A percentile compares a stretch with the other conserved stretches of the same genome.
phyloP scores from a whole-genome alignment of 2,329 filamentous ascomycete genomes.

The Clonostachys sp. region DNA sequence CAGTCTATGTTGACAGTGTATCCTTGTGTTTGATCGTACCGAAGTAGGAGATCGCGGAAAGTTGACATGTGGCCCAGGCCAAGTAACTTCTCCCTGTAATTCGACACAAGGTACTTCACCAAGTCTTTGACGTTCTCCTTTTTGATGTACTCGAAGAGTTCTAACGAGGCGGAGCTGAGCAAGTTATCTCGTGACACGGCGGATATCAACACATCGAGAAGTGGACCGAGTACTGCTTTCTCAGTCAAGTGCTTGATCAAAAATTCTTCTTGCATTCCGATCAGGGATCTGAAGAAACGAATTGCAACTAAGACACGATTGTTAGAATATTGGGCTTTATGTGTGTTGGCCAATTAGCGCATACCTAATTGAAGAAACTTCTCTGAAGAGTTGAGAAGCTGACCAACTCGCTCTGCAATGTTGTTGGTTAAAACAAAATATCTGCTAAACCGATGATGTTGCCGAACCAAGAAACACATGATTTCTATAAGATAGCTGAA shows the following conservation, averaged over 20 bases:
- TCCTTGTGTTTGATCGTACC: slow-evolving; percentile 75
- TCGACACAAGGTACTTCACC: slow-evolving; percentile 78
- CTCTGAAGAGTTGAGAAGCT: slow-evolving; percentile 77
- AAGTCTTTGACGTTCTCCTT: slow-evolving; percentile 77
- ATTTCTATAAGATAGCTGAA: slow-evolving; percentile 91
- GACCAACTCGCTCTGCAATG: slow-evolving; percentile 72
- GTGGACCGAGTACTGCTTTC: slow-evolving; percentile 75
- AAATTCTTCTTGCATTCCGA: slow-evolving; percentile 84
- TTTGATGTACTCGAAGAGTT: slow-evolving; percentile 89
- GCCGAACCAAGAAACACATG: slow-evolving; percentile 87
- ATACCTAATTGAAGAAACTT: slow-evolving; percentile 89
- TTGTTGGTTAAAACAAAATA: slow-evolving; percentile 81
- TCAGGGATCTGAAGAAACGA: slow-evolving; percentile 86
- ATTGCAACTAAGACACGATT: slow-evolving; percentile 61
- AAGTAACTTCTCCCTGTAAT: slow-evolving; percentile 73
- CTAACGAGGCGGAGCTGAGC: slow-evolving; percentile 86
- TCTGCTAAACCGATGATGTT: slow-evolving; percentile 82
- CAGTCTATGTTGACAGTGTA: slow-evolving; percentile 65
- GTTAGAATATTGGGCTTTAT: slow-evolving; percentile 9
- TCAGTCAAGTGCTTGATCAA: slow-evolving; percentile 82
- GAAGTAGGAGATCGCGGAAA: slow-evolving; percentile 70
- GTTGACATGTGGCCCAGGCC: slow-evolving; percentile 78
- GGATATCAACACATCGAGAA: slow-evolving; percentile 77
- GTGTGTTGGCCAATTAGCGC: slow-evolving; percentile 14
- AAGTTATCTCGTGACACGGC: slow-evolving; percentile 92